Percentiles rank a stretch among this genome's conserved stretches.
Conservation (phyloP, 768 basidiomycete species). For the Mycena alexandri region DNA sequence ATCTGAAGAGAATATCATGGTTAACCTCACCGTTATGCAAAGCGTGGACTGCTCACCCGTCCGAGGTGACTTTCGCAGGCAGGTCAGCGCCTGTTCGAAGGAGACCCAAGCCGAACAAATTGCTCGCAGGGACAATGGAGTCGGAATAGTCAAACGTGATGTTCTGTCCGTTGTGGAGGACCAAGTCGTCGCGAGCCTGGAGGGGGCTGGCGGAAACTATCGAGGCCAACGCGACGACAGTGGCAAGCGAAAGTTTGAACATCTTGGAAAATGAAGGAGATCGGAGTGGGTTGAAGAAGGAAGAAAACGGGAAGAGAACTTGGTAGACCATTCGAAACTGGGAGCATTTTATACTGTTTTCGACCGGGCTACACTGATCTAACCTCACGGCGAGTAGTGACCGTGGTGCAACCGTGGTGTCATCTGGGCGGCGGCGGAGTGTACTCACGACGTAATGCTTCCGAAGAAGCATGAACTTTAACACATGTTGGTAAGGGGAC, state of each 20-base stretch:
- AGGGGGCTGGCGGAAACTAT: constrained; percentile 9
- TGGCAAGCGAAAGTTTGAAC: constrained; percentile 17
- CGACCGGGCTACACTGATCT: too few species aligned
- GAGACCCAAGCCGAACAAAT: constrained; percentile 29
- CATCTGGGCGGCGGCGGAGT: too few species aligned
- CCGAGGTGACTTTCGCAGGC: constrained; percentile 16
- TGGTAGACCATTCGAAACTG: too few species aligned
- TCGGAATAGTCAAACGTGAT: constrained; percentile 30
- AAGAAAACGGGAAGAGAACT: too few species aligned
- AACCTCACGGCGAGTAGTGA: too few species aligned
- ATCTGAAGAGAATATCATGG: neutral
- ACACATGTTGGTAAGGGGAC: too few species aligned
- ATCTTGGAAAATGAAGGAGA: constrained; percentile 8
- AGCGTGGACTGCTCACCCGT: constrained; percentile 3
- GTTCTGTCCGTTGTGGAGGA: constrained; percentile 30
- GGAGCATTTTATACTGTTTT: too few species aligned
- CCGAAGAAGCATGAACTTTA: too few species aligned
- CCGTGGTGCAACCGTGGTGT: too few species aligned
- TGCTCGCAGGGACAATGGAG: constrained; percentile 18
- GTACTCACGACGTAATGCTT: too few species aligned
- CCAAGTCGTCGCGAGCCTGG: constrained; percentile 1
- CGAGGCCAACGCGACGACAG: constrained; percentile 4
- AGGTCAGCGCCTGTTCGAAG: constrained; percentile 25
- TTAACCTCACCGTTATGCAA: neutral
- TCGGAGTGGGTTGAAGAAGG: too few species aligned